Percentiles rank a stretch among this genome's conserved stretches.
These are phyloP conservation scores for Scheffersomyces insectosa DNA, from an alignment of 1,139 yeast genomes.

Conservation along the genomic window DNA sequence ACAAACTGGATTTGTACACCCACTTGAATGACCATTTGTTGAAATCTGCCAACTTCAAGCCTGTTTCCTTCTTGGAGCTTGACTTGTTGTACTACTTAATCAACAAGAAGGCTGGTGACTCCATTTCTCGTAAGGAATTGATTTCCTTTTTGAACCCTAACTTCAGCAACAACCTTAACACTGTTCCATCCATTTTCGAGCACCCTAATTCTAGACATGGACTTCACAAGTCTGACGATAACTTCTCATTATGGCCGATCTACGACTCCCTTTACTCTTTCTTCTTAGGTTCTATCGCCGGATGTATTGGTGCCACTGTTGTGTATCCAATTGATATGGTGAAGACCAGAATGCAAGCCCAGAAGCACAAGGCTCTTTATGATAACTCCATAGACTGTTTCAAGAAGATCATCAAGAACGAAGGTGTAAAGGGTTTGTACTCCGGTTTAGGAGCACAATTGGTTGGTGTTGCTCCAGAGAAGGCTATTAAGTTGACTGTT, in stretches of 20 bases:
- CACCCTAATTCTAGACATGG: slow-evolving; percentile 29
- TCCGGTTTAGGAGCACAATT: slow-evolving; percentile 94
- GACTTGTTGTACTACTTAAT: slow-evolving; percentile 51
- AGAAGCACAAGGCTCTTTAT: slow-evolving; percentile 71
- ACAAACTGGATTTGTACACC: slow-evolving; percentile 42
- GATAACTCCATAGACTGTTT: slow-evolving; percentile 86
- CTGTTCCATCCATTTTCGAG: slow-evolving; percentile 42
- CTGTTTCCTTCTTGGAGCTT: slow-evolving; percentile 44
- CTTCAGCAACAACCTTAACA: slow-evolving; percentile 36
- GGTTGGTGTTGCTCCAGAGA: slow-evolving; percentile 97
- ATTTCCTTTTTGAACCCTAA: slow-evolving; percentile 51
- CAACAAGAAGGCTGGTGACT: slow-evolving; percentile 43
- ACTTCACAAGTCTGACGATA: slow-evolving; percentile 31
- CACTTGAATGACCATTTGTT: slow-evolving; percentile 54
- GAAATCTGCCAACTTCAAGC: slow-evolving; percentile 53
- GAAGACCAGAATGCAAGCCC: slow-evolving; percentile 97
- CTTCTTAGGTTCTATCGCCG: slow-evolving; percentile 89
- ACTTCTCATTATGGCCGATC: slow-evolving; percentile 54
- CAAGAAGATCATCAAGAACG: slow-evolving; percentile 69
- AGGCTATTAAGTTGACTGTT: slow-evolving; percentile 93
- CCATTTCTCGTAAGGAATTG: slow-evolving; percentile 53
- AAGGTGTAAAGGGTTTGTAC: slow-evolving; percentile 87
- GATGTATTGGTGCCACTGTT: slow-evolving; percentile 97
- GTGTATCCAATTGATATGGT: slow-evolving; percentile 97
- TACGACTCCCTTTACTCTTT: slow-evolving; percentile 89